Conservation (phyloP, 495 filamentous ascomycete species). For the Barbatosphaeria neglecta region DNA sequence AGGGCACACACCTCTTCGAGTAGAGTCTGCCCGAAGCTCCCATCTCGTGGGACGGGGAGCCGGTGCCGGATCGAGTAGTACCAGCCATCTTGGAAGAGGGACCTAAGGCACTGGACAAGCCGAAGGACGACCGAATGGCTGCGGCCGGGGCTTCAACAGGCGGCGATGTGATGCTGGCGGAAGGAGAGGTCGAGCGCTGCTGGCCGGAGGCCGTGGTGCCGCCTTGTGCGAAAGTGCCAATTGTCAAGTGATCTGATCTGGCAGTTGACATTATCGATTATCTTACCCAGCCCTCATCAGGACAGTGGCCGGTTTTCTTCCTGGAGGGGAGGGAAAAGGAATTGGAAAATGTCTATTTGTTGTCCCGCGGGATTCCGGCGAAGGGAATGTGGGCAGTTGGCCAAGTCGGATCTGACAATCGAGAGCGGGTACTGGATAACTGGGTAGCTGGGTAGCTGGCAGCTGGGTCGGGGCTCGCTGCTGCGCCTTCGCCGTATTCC, state of each 20-base stretch:
- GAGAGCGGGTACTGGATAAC: neutral
- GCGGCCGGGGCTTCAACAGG: slow-evolving; percentile 70
- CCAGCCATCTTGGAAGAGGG: slow-evolving; percentile 58
- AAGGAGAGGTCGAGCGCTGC: slow-evolving; percentile 74
- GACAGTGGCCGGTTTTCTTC: slow-evolving; percentile 1
- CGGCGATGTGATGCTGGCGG: slow-evolving; percentile 75
- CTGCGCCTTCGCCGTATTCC: neutral
- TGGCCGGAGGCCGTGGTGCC: slow-evolving; percentile 33
- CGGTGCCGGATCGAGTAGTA: slow-evolving; percentile 73
- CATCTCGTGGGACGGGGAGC: slow-evolving; percentile 91
- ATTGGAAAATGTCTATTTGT: neutral
- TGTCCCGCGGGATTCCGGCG: slow-evolving; percentile 3
- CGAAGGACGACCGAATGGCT: slow-evolving; percentile 65
- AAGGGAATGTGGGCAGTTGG: neutral
- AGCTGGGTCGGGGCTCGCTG: too few species aligned
- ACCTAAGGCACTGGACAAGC: slow-evolving; percentile 50
- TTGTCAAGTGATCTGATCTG: slow-evolving; percentile 68
- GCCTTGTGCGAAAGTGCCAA: slow-evolving; percentile 55
- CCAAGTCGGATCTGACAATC: neutral
- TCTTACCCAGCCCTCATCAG: slow-evolving; percentile 36
- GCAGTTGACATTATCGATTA: slow-evolving; percentile 92
- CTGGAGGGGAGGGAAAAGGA: neutral
- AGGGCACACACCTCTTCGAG: slow-evolving; percentile 70
- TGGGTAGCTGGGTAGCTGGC: neutral
- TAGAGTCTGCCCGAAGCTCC: slow-evolving; percentile 59